A percentile compares a stretch with the other conserved stretches of the same genome.
Conservation (phyloP, 306 rosid genomes). For the Coriaria nepalensis region DNA sequence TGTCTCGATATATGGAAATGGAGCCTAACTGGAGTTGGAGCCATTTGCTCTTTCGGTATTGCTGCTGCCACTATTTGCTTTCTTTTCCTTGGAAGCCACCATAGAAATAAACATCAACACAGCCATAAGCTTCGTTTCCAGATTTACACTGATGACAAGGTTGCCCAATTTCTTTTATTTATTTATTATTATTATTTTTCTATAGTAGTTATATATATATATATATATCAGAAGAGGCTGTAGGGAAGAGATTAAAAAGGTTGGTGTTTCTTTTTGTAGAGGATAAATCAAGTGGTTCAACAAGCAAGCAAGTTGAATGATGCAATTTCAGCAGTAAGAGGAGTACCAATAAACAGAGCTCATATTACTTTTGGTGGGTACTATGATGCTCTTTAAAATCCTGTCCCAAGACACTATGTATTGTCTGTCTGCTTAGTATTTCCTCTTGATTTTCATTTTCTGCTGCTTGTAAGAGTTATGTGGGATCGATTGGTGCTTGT, state of each 20-base stretch:
- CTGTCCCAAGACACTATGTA: too few species aligned
- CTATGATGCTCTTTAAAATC: conserved; percentile 27
- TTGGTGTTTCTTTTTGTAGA: conserved; percentile 24
- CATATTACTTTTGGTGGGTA: conserved; percentile 55
- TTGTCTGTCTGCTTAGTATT: too few species aligned
- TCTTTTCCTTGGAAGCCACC: conserved; percentile 41
- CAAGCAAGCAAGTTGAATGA: conserved; percentile 54
- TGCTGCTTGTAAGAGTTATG: too few species aligned
- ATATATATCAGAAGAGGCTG: background rate
- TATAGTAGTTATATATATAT: background rate
- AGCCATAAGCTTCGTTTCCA: conserved; percentile 46
- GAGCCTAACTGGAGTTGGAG: conserved; percentile 70
- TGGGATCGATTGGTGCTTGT: too few species aligned
- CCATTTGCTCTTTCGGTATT: conserved; percentile 76
- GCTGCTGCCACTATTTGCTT: conserved; percentile 77
- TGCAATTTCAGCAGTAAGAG: conserved; percentile 46
- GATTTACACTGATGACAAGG: conserved; percentile 67
- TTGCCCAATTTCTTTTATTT: conserved; percentile 14
- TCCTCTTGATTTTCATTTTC: too few species aligned
- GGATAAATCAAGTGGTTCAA: conserved; percentile 38
- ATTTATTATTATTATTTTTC: background rate
- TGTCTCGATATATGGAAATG: conserved; percentile 49
- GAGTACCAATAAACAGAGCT: conserved; percentile 46
- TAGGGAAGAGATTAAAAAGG: background rate
- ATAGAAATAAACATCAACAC: conserved; percentile 21